Base-by-base conservation (phyloP, 345 rosid genomes). In the Bruguiera parviflora region DNA sequence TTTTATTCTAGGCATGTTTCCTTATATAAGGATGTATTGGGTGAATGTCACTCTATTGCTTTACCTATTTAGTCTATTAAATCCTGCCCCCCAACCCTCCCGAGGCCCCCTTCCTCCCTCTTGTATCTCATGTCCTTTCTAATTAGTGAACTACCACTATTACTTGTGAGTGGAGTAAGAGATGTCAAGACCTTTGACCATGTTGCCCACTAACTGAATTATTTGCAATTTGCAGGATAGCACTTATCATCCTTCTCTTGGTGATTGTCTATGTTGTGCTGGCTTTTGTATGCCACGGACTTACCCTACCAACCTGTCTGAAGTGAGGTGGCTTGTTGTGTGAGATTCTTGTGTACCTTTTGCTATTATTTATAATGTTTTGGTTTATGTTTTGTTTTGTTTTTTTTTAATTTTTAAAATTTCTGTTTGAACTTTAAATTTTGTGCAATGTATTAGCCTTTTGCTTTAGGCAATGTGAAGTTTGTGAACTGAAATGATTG, bases 221-320 rank as follows among this genome's bases (percentile, higher is more conserved):
- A 63, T 66, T 73, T 51, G 6, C 1, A 1, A 53, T 53, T 72
- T 83, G 80, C 89, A 95, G 97, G 89, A 83, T 87, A 64, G 89
- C 78, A 1, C 79, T 88, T 47, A 79, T 95, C 65, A 4, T 89
- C 43, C 5, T 86, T 65, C 87, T 95, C 70, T 61, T 91, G 3
- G 75, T 86, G 79, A 74, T 95, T 71, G 68, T 87, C 63, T 95
- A 95, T 56, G 74, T 92, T 25, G 85, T 91, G 6, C 75, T 88
- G 75, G 92, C 91, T 63, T 86, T 88, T 75, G 96, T 86, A 37
- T 92, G 99, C 79, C 88, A 90, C 11, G 97, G 99, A 58, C 67
- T 81, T 55, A 69, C 84, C 53, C 87, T 95, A 63, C 96, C 97
- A 69, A 73, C 82, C 27, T 95, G 97, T 83, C 67, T 89, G 65